Evolutionary conservation across 768 basidiomycete genomes (phyloP), one percentile per base, ranked within the genome.

Genomic region (Boletus patriciae): DNA sequence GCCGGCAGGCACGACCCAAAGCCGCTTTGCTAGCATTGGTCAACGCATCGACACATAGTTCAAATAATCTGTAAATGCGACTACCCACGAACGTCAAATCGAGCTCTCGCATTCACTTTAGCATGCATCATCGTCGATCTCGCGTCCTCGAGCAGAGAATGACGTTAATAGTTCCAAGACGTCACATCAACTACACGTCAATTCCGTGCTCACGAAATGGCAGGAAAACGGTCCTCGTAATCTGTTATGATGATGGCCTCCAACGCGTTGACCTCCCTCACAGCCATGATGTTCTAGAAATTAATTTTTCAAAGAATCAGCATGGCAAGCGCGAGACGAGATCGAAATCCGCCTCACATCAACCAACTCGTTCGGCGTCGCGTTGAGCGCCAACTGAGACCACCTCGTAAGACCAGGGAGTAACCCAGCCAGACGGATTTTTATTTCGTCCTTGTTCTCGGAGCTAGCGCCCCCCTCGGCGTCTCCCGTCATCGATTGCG

Each of bases 321-420:
- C 45, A 60, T 21, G 21, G 56, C 46, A 12, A 44, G 11, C 41
- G 1, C 12, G 13, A 51, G 2, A 52, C 9, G n/a, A 41, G 6
- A 48, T 44, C n/a, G 4, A 55, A 23, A 46, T 13, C 21, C 8
- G 81, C 10, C 89, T 72, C 67, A 92, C 93, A 75, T 94, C 92
- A 27, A 92, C 81, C 61, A 93, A 74, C 68, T 90, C 90, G 68
- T 91, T 92, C 36, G 90, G 91, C 52, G 87, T 68, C 18, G 81
- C 82, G 59, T 83, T 80, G 62, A 93, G 68, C 38, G 86, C 85
- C 55, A 84, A 55, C 60, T 82, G 82, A 64, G 86, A 87, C 92
- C 93, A 94, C 54, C 84, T 76, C 52, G 88, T 85, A 41, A 97
- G 73, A 1, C 83, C 88, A 5, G 94, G 94, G 29, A 98, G 73